A percentile compares a stretch with the other conserved stretches of the same genome.
These are phyloP conservation scores for Sarocladiaceae sp. DNA, from an alignment of 2,329 filamentous ascomycete genomes.

Conservation along the genomic window DNA sequence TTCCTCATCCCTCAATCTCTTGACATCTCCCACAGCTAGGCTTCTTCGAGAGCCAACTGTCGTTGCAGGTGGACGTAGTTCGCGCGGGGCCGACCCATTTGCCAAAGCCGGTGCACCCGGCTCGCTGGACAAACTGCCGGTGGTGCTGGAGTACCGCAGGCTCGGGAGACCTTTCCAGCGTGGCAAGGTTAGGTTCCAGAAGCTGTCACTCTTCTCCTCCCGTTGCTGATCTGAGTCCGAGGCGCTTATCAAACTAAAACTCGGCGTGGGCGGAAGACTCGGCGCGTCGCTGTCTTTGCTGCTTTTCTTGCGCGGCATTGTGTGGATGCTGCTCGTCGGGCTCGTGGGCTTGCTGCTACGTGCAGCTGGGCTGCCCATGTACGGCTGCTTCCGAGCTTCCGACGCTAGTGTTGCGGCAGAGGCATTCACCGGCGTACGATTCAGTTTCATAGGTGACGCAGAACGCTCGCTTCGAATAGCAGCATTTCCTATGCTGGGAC, in stretches of 20 bases:
- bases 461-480: conserved; percentile 47
- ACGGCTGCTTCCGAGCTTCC: conserved; percentile 40
- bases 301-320: conserved; percentile 17
- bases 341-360: conserved; percentile 24
- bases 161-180: conserved; percentile 42
- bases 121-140: conserved; percentile 12
- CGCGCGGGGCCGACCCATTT: neutral
- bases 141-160: conserved; percentile 23
- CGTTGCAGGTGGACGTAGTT: conserved; percentile 19
- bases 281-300: conserved; percentile 18
- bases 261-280: conserved; percentile 44
- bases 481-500: conserved; percentile 31
- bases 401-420: conserved; percentile 35
- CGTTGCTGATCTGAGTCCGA: conserved; percentile 26
- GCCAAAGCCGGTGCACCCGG: conserved; percentile 6
- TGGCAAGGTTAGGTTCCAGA: conserved; percentile 46
- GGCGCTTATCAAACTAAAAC: conserved; percentile 42
- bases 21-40: conserved; percentile 22
- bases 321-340: conserved; percentile 29
- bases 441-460: conserved; percentile 44
- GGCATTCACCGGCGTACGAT: conserved; percentile 28
- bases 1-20: conserved; percentile 19
- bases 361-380: conserved; percentile 21
- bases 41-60: conserved; percentile 24
- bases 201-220: conserved; percentile 38